Percentiles rank a stretch among this genome's conserved stretches.
Evolutionary conservation across 2,329 filamentous ascomycete species (phyloP).

Genomic region (Penicillium hordei): DNA sequence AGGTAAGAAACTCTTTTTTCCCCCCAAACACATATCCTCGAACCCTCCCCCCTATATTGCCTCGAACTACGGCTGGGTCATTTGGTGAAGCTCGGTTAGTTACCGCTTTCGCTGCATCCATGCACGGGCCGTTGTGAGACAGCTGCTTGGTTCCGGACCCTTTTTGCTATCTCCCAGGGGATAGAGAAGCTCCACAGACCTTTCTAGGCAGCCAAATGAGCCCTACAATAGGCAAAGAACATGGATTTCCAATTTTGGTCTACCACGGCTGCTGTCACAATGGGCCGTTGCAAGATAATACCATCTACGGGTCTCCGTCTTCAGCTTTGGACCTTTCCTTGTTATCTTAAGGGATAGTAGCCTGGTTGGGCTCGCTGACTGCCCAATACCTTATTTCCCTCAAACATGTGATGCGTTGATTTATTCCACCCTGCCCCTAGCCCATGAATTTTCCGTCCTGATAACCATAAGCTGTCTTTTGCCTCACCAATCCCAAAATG

Average conservation of each 20-base stretch:
- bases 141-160: constrained; percentile 14
- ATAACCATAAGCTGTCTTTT: background rate
- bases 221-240: background rate
- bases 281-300: background rate
- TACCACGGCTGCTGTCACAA: background rate
- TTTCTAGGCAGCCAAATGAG: constrained; percentile 4
- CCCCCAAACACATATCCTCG: background rate
- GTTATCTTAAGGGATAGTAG: background rate
- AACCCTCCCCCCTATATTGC: background rate
- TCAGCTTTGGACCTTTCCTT: background rate
- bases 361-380: constrained; percentile 3
- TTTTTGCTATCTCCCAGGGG: constrained; percentile 2
- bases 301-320: constrained; percentile 2
- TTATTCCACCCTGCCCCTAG: background rate
- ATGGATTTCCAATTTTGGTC: background rate
- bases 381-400: constrained; percentile 1
- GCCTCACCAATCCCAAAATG: background rate
- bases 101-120: constrained; percentile 8
- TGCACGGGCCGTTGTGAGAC: constrained; percentile 22
- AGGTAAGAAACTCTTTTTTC: constrained; percentile 7
- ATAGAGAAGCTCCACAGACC: background rate
- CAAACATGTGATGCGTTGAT: constrained; percentile 14
- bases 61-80: background rate
- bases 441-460: background rate
- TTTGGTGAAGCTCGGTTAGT: constrained; percentile 10